These are phyloP conservation scores for Cryptosporidium sp. DNA, from an alignment of 169 alveolate genomes.

Conservation along the genomic window DNA sequence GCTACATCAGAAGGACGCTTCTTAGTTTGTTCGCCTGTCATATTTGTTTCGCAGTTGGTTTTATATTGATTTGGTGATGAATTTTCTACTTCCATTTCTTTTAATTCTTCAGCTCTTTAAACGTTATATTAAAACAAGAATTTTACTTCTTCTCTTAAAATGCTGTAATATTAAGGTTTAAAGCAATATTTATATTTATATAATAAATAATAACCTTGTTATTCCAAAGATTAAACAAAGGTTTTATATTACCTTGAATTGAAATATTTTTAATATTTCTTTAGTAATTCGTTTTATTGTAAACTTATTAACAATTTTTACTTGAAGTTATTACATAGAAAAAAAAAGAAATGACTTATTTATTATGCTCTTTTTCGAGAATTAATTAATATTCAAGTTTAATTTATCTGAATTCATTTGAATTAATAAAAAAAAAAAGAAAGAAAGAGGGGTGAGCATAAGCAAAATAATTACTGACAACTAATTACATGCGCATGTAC, in stretches of 20 bases:
- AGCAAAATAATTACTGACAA: background rate
- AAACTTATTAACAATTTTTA: background rate
- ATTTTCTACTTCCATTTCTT: conserved; percentile 61
- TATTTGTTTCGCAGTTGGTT: background rate
- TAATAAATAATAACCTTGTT: background rate
- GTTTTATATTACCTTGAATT: background rate
- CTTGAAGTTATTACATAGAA: background rate
- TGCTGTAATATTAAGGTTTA: too few species aligned
- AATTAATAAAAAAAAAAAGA: background rate
- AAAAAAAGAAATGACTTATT: too few species aligned
- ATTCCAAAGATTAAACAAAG: background rate
- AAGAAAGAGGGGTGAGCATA: background rate
- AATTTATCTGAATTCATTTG: background rate
- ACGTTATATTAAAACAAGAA: background rate
- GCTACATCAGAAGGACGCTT: conserved; percentile 76
- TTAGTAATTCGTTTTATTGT: background rate
- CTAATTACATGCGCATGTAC: background rate
- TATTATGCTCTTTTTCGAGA: conserved; percentile 15
- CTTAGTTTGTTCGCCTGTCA: conserved; percentile 21
- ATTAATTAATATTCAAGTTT: background rate
- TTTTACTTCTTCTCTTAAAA: background rate
- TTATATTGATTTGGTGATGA: conserved; percentile 69
- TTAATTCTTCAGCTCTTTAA: background rate
- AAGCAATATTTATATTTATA: too few species aligned
- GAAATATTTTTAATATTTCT: background rate